Percentiles rank a stretch among this genome's conserved stretches.
Conservation (phyloP, 768 basidiomycete species). For the Calocera cornea region DNA sequence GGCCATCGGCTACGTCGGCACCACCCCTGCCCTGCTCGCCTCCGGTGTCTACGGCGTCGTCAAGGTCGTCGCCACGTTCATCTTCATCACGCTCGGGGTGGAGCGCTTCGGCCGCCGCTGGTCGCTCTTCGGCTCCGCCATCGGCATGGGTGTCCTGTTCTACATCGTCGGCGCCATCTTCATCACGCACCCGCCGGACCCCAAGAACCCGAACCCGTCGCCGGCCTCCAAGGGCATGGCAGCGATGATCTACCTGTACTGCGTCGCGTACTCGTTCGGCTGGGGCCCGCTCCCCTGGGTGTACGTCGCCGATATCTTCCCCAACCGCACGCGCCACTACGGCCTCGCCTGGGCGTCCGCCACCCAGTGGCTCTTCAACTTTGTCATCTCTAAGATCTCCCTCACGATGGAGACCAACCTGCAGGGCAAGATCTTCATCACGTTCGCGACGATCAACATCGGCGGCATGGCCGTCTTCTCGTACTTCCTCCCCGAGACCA, state of each 20-base stretch:
- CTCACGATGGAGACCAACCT: constrained; percentile 46
- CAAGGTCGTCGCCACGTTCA: constrained; percentile 27
- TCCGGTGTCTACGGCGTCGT: constrained; percentile 29
- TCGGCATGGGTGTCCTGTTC: constrained; percentile 69
- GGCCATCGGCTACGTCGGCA: constrained; percentile 25
- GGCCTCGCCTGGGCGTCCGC: constrained; percentile 62
- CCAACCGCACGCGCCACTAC: constrained; percentile 68
- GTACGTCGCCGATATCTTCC: constrained; percentile 75
- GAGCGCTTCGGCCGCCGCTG: constrained; percentile 27
- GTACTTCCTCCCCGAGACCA: constrained; percentile 55
- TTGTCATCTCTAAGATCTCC: constrained; percentile 58
- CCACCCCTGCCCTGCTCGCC: constrained; percentile 23
- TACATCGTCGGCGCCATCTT: constrained; percentile 76
- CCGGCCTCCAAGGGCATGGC: constrained; percentile 65
- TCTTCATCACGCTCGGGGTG: constrained; percentile 27
- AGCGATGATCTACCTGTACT: constrained; percentile 73
- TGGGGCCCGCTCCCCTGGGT: constrained; percentile 63
- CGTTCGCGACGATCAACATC: constrained; percentile 64
- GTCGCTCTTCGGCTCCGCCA: constrained; percentile 45
- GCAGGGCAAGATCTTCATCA: constrained; percentile 62
- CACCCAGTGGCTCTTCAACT: constrained; percentile 75
- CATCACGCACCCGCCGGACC: constrained; percentile 55
- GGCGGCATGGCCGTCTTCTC: constrained; percentile 56
- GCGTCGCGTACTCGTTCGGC: constrained; percentile 74
- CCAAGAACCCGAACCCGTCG: constrained; percentile 27